A percentile compares a stretch with the other conserved stretches of the same genome.
phyloP scores from a whole-genome alignment of 345 rosid genomes.

The Aquilaria malaccensis region DNA sequence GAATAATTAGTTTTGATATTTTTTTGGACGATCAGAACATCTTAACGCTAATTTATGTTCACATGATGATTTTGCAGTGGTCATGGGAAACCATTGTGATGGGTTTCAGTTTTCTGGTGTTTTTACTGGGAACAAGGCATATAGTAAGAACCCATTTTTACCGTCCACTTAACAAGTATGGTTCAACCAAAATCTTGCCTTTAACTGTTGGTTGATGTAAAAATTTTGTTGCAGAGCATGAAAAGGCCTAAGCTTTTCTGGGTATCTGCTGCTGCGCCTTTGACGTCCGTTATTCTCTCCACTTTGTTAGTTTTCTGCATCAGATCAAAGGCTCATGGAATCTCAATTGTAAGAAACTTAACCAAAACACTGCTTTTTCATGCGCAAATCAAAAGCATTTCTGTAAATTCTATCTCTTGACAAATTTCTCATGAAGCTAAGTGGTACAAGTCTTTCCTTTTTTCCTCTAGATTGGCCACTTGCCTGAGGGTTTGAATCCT shows the following conservation, averaged over 20 bases:
- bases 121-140: slow-evolving; percentile 69
- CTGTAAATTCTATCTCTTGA: not conserved
- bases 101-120: slow-evolving; percentile 63
- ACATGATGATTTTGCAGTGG: slow-evolving; percentile 56
- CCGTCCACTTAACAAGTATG: slow-evolving; percentile 2
- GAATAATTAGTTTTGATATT: not conserved
- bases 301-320: slow-evolving; percentile 44
- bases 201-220: slow-evolving; percentile 1
- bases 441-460: not conserved
- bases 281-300: slow-evolving; percentile 72
- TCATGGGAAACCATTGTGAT: slow-evolving; percentile 75
- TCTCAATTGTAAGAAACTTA: slow-evolving; percentile 55
- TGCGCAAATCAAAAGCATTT: not conserved
- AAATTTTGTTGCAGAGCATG: slow-evolving; percentile 46
- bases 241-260: slow-evolving; percentile 88
- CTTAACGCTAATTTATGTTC: no score
- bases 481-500: slow-evolving; percentile 94
- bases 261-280: slow-evolving; percentile 93
- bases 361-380: not conserved
- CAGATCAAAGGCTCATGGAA: slow-evolving; percentile 52
- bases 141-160: slow-evolving; percentile 40
- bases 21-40: not conserved
- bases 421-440: slow-evolving; percentile 2
- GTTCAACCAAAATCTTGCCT: not conserved
- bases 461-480: slow-evolving; percentile 64